Percentiles rank a stretch among this genome's conserved stretches.
Evolutionary conservation across 1,284 basidiomycete species (phyloP).

Genomic region (Malassezia caprae): DNA sequence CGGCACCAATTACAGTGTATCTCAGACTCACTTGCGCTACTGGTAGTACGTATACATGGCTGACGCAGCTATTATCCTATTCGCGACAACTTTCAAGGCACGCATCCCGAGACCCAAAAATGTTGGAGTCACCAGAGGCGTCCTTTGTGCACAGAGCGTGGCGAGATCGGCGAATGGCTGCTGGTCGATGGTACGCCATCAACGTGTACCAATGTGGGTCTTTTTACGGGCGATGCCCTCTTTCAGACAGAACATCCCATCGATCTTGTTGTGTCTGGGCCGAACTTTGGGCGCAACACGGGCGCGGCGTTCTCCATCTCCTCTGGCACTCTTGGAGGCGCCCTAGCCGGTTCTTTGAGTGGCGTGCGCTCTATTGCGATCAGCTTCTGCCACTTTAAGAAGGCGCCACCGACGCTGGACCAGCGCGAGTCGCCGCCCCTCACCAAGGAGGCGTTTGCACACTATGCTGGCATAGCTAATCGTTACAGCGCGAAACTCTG

Average conservation of each 20-base stretch:
- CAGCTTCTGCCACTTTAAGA: constrained; percentile 39
- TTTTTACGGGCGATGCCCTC: constrained; percentile 33
- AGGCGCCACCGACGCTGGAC: constrained; percentile 25
- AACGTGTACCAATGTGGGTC: constrained; percentile 39
- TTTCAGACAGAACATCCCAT: constrained; percentile 23
- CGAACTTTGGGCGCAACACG: constrained; percentile 46
- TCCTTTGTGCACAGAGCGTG: constrained; percentile 23
- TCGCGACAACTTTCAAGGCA: constrained; percentile 27
- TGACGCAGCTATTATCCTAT: constrained; percentile 38
- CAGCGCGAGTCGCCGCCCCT: constrained; percentile 20
- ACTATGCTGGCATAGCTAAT: constrained; percentile 21
- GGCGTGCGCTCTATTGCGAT: constrained; percentile 34
- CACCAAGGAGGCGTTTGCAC: constrained; percentile 9
- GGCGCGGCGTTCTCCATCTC: constrained; percentile 43
- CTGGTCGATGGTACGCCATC: constrained; percentile 42
- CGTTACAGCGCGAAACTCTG: constrained; percentile 22
- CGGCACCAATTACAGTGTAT: constrained; percentile 42
- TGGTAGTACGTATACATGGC: constrained; percentile 31
- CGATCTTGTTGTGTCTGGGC: constrained; percentile 43
- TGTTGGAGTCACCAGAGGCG: constrained; percentile 37
- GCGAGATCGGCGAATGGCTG: constrained; percentile 43
- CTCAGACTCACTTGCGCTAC: constrained; percentile 23
- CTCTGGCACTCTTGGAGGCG: constrained; percentile 44
- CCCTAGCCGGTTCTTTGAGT: constrained; percentile 33
- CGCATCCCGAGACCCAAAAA: constrained; percentile 20